Percentiles rank a stretch among this genome's conserved stretches.
Evolutionary conservation across 164 flowering plant genomes (phyloP).

Genomic region (Nymphaea colorata): DNA sequence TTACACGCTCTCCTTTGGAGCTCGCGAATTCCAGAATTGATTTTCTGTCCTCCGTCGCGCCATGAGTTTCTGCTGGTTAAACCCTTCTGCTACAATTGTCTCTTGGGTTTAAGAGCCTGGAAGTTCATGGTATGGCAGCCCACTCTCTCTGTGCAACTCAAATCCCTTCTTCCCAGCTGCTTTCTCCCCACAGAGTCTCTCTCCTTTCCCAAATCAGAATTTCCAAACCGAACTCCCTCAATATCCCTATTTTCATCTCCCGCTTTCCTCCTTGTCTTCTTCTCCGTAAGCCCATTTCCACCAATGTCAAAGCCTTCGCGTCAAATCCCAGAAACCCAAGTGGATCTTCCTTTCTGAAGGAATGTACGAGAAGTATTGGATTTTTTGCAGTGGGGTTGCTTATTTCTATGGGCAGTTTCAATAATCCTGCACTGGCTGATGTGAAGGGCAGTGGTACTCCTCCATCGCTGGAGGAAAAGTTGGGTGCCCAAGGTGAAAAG

Average conservation of each 20-base stretch:
- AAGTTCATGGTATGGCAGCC: too few relatives aligned
- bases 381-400: slow-evolving; percentile 51
- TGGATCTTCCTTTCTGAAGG: slow-evolving; percentile 12
- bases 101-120: too few relatives aligned
- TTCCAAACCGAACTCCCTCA: neutral
- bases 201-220: neutral
- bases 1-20: too few relatives aligned
- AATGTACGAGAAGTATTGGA: slow-evolving; percentile 24
- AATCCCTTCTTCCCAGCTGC: too few relatives aligned
- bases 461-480: neutral
- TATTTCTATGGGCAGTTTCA: slow-evolving; percentile 32
- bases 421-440: slow-evolving; percentile 27
- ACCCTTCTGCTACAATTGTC: too few relatives aligned
- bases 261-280: slow-evolving; percentile 1
- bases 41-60: too few relatives aligned
- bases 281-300: slow-evolving; percentile 7
- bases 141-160: too few relatives aligned
- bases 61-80: too few relatives aligned
- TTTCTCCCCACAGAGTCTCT: neutral
- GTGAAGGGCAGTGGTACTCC: slow-evolving; percentile 7
- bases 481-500: neutral
- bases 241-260: neutral
- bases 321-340: neutral
- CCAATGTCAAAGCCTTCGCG: neutral
- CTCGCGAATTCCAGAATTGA: too few relatives aligned